Percentiles rank a stretch among this genome's conserved stretches.
These are phyloP conservation scores for Phaeosphaeriaceae sp. DNA, from an alignment of 2,329 filamentous ascomycete species.

Conservation along the genomic window DNA sequence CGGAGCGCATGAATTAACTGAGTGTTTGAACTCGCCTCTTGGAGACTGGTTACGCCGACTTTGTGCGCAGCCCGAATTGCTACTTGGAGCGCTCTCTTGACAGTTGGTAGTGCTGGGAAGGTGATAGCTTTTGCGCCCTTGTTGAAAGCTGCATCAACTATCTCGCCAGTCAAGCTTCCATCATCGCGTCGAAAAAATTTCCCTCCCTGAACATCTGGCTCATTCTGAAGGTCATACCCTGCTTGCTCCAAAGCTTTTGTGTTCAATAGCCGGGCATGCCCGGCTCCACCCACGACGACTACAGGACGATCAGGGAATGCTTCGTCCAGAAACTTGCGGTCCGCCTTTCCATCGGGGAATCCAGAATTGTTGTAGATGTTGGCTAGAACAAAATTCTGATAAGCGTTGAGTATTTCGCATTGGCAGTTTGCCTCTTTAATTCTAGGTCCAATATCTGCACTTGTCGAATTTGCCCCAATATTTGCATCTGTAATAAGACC, in stretches of 20 bases:
- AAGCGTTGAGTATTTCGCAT: conserved; percentile 33
- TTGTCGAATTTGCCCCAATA: conserved; percentile 32
- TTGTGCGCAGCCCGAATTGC: conserved; percentile 30
- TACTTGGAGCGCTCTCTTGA: conserved; percentile 29
- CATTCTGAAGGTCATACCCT: conserved; percentile 29
- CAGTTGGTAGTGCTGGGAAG: conserved; percentile 22
- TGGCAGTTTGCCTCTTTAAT: conserved; percentile 34
- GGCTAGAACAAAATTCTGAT: conserved; percentile 33
- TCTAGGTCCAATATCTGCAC: conserved; percentile 25
- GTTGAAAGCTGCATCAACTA: conserved; percentile 33
- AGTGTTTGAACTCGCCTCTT: conserved; percentile 41
- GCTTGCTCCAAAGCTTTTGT: conserved; percentile 16
- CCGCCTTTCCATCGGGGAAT: conserved; percentile 29
- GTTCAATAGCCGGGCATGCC: conserved; percentile 31
- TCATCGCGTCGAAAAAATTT: conserved; percentile 29
- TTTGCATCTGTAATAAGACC: conserved; percentile 31
- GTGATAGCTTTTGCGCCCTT: conserved; percentile 28
- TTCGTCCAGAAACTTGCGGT: conserved; percentile 30
- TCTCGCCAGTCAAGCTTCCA: conserved; percentile 38
- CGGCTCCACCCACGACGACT: conserved; percentile 34
- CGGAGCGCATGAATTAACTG: conserved; percentile 30
- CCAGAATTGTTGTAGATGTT: conserved; percentile 14
- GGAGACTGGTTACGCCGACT: conserved; percentile 40
- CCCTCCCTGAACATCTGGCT: conserved; percentile 27
- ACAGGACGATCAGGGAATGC: conserved; percentile 40